Base-by-base conservation (phyloP, 495 filamentous ascomycete species). In the Aspergillus cavernicola region DNA sequence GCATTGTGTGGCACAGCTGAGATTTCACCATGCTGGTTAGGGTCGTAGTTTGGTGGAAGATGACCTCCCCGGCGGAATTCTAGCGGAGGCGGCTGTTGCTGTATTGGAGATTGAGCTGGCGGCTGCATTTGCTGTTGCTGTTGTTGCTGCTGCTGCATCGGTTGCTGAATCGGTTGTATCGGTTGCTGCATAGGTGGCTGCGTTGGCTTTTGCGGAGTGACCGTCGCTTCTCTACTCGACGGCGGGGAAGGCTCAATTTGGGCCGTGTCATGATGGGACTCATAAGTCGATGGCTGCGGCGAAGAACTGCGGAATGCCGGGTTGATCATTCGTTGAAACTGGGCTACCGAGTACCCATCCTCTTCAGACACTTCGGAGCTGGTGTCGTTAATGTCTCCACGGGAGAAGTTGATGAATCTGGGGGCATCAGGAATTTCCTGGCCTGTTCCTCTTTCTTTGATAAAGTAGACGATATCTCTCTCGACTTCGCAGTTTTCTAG, bases 351-450 rank as follows among this genome's bases (percentile, higher is more conserved):
- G 56, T 93, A 97, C 50, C 78, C 85, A 1, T 92, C 90, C 3
- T 88, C 88, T 16, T 96, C 91, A 0, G 89, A 92, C 20, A 80
- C 75, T 47, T 95, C 90, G 0, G 92, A 96, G 60, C 80, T 81
- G 22, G 80, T 80, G 55, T 97, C 93, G 36, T 87, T 83, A 29
- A 86, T 66, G 62, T 97, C 93, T 5, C 95, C 93, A 16, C 93
- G 87, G 66, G 89, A 92, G 71, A 96, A 99, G 75, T 99, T 95
- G 79, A 99, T 96, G 67, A 95, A 99, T 70, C 89, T 96, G 32
- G 95, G 95, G 22, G 95, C 83, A 66, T 96, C 95, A 15, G 95
- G 95, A 40, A 99, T 99, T 61, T 97, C 93, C 66, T 97, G 89
- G 24, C 93, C 93, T 4, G 95, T 99, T 24, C 91, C 92, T 58